Conservation (phyloP, 768 basidiomycete species). For the Piloderma croceum region DNA sequence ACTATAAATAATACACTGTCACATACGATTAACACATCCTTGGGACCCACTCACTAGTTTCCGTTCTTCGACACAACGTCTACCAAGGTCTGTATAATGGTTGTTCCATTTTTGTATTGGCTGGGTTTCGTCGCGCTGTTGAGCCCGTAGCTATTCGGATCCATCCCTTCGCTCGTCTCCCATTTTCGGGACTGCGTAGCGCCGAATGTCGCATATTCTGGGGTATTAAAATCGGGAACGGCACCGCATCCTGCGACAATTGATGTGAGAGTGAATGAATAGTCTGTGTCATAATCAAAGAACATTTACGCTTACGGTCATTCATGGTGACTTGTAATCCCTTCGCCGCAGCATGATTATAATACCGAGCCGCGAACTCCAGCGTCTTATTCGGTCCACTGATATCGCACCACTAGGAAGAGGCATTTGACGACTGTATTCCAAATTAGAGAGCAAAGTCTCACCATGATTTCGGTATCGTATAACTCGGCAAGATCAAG, state of each 20-base stretch:
- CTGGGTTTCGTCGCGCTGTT: conserved; percentile 36
- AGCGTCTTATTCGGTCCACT: conserved; percentile 44
- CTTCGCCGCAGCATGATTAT: conserved; percentile 33
- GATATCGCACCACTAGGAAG: conserved; percentile 50
- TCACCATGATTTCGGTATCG: conserved; percentile 50
- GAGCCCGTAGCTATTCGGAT: conserved; percentile 46
- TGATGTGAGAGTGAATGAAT: too few relatives aligned
- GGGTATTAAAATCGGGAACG: conserved; percentile 50
- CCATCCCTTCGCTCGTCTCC: conserved; percentile 59
- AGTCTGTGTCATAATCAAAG: too few relatives aligned
- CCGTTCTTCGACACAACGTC: conserved; percentile 61
- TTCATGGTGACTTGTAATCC: conserved; percentile 22
- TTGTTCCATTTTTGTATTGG: conserved; percentile 44
- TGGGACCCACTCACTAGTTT: conserved; percentile 40
- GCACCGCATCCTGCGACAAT: conserved; percentile 38
- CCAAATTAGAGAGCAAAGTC: conserved; percentile 6
- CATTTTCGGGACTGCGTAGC: conserved; percentile 43
- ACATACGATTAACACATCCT: background rate
- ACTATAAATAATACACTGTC: conserved; percentile 19
- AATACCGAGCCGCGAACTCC: conserved; percentile 41
- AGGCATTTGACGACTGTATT: conserved; percentile 7
- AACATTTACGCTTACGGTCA: conserved; percentile 26
- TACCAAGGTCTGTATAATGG: conserved; percentile 45
- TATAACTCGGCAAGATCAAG: conserved; percentile 40
- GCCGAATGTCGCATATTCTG: conserved; percentile 47